Evolutionary conservation across 2,329 filamentous ascomycete genomes (phyloP).

Genomic region (Pseudovirgaria hyperparasitica): DNA sequence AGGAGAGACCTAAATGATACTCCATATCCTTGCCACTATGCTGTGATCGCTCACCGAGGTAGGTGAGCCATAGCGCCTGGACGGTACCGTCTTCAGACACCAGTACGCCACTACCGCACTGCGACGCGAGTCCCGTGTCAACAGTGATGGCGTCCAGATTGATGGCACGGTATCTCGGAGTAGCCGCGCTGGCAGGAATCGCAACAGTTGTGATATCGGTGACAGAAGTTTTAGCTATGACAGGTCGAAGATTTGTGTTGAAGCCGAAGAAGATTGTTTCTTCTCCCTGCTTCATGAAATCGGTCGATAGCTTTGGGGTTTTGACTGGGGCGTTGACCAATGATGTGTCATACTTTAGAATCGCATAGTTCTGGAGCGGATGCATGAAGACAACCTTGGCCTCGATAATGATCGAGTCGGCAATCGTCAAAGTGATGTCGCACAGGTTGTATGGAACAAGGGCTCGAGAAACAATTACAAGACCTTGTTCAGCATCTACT

Average conservation of each 20-base stretch:
- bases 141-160: slow-evolving; percentile 97
- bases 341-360: slow-evolving; percentile 86
- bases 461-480: slow-evolving; percentile 87
- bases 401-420: slow-evolving; percentile 88
- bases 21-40: slow-evolving; percentile 81
- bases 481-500: slow-evolving; percentile 90
- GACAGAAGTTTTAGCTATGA: slow-evolving; percentile 85
- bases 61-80: slow-evolving; percentile 92
- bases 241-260: slow-evolving; percentile 87
- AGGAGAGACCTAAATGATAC: slow-evolving; percentile 87
- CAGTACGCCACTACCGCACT: slow-evolving; percentile 89
- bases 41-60: slow-evolving; percentile 76
- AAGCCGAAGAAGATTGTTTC: slow-evolving; percentile 97
- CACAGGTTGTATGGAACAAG: slow-evolving; percentile 94
- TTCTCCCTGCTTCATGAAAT: slow-evolving; percentile 81
- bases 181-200: slow-evolving; percentile 84
- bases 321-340: slow-evolving; percentile 90
- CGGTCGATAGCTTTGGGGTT: slow-evolving; percentile 69
- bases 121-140: slow-evolving; percentile 78
- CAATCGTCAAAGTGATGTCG: slow-evolving; percentile 91
- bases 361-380: slow-evolving; percentile 90
- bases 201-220: slow-evolving; percentile 96
- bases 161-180: slow-evolving; percentile 84
- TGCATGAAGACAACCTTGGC: slow-evolving; percentile 94
- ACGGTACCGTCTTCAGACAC: slow-evolving; percentile 83